Base-by-base conservation (phyloP, 345 rosid species). In the Eutrema japonicum region DNA sequence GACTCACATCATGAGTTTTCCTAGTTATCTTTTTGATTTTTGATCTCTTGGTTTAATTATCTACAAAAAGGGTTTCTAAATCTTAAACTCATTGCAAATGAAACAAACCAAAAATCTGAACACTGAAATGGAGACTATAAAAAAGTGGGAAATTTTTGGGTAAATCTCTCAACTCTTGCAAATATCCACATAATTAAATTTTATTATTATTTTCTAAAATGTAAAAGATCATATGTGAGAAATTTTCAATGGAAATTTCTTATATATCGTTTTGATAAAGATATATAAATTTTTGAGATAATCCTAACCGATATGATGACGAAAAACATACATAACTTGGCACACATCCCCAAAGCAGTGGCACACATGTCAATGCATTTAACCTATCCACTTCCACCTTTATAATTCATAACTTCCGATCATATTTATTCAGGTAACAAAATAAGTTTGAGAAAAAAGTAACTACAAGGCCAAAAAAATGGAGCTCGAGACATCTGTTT, bases 351-450 rank as follows among this genome's bases (percentile, higher is more conserved):
- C 5, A 76, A 59, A 3, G 2, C 35, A 55, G 0, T 63, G 71
- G 79, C 79, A 76, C 79, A 70, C 79, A 76, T 64, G 60, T 63
- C 79, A n/a, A 76, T 48, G 75, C 32, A 30, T 27, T 40, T n/a
- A 22, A 63, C 66, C 74, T 66, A 78, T 78, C 81, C 71, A 61
- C 4, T 60, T 27, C 70, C 47, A 45, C 74, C 73, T 66, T 72
- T 72, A 78, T 78, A 78, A 60, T 33, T 51, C 77, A 60, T 14
- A 66, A 16, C 5, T 10, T 49, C 11, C 57, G 12, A 48, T 52
- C 29, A 29, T 32, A 36, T 37, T 36, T 38, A 53, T 73, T 37
- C 77, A 60, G 54, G 53, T 58, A 41, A 42, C 63, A 38, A 8
- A 51, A 8, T 4, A 36, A 40, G 7, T 36, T 59, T 7, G 4